Percentiles rank a stretch among this genome's conserved stretches.
phyloP scores from a whole-genome alignment of 805 yeast species.

The Lipomyces mesembrius region DNA sequence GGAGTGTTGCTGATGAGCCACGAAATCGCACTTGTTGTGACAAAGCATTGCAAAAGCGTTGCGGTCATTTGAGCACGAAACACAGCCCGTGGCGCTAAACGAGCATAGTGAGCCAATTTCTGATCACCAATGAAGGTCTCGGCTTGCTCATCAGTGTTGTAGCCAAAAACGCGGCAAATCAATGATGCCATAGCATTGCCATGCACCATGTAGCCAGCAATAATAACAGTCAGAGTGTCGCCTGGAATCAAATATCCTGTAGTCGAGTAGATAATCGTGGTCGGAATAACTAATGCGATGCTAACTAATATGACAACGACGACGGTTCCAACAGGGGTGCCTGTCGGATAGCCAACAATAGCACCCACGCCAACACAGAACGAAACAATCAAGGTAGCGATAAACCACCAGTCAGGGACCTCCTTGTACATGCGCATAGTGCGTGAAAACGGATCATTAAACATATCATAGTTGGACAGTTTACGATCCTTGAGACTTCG shows the following conservation, averaged over 20 bases:
- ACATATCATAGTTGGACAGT: slow-evolving; percentile 63
- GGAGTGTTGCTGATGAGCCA: slow-evolving; percentile 40
- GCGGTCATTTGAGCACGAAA: slow-evolving; percentile 57
- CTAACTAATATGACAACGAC: slow-evolving; percentile 61
- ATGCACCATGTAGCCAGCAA: slow-evolving; percentile 24
- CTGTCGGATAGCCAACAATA: slow-evolving; percentile 43
- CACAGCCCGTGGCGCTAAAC: slow-evolving; percentile 63
- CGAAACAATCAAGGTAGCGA: slow-evolving; percentile 51
- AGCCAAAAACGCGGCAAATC: slow-evolving; percentile 64
- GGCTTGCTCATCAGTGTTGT: slow-evolving; percentile 59
- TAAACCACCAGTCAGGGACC: slow-evolving; percentile 54
- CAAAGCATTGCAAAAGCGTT: slow-evolving; percentile 53
- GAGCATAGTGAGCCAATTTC: slow-evolving; percentile 68
- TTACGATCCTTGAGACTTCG: slow-evolving; percentile 47
- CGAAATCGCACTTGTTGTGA: slow-evolving; percentile 49
- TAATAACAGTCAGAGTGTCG: slow-evolving; percentile 43
- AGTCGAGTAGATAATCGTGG: slow-evolving; percentile 63
- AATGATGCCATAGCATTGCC: slow-evolving; percentile 50
- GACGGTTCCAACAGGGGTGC: slow-evolving; percentile 67
- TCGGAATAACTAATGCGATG: slow-evolving; percentile 61
- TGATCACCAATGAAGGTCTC: slow-evolving; percentile 58
- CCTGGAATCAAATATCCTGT: slow-evolving; percentile 65
- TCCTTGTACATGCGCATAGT: slow-evolving; percentile 61
- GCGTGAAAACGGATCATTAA: slow-evolving; percentile 26
- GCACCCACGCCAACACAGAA: slow-evolving; percentile 43